Evolutionary conservation across 495 filamentous ascomycete genomes (phyloP).

Genomic region (Podospora australis): DNA sequence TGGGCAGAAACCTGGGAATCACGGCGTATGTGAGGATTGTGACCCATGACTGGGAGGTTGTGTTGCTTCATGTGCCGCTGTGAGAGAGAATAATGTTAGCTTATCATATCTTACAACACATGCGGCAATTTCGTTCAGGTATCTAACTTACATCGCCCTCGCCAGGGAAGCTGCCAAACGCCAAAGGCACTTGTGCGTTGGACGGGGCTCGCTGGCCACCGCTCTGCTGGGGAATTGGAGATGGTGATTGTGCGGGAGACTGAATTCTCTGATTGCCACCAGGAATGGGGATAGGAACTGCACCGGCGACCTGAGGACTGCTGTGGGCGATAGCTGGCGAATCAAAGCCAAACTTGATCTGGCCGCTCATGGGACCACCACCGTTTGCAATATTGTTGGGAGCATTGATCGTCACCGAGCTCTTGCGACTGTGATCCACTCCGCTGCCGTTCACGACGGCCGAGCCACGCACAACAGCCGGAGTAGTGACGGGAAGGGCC

Average conservation of each 20-base stretch:
- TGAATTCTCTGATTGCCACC: conserved; percentile 57
- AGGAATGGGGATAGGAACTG: conserved; percentile 62
- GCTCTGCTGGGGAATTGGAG: conserved; percentile 83
- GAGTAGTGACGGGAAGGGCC: conserved; percentile 52
- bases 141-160: conserved; percentile 61
- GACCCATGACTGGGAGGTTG: conserved; percentile 55
- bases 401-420: conserved; percentile 81
- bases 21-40: conserved; percentile 67
- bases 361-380: conserved; percentile 47
- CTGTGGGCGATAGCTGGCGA: conserved; percentile 65
- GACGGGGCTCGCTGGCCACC: conserved; percentile 75
- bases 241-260: conserved; percentile 72
- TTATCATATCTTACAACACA: too few relatives aligned
- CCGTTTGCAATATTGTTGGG: conserved; percentile 73
- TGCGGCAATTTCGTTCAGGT: background rate
- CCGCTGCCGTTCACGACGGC: conserved; percentile 48
- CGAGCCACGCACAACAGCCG: conserved; percentile 57
- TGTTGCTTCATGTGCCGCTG: conserved; percentile 57
- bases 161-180: conserved; percentile 77
- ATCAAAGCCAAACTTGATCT: conserved; percentile 73
- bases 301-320: conserved; percentile 46
- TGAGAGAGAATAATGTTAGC: conserved; percentile 9
- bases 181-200: conserved; percentile 57
- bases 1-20: conserved; percentile 77
- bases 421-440: conserved; percentile 71